Conservation (phyloP, 2,329 filamentous ascomycete species). For the Neopestalotiopsis sp. region DNA sequence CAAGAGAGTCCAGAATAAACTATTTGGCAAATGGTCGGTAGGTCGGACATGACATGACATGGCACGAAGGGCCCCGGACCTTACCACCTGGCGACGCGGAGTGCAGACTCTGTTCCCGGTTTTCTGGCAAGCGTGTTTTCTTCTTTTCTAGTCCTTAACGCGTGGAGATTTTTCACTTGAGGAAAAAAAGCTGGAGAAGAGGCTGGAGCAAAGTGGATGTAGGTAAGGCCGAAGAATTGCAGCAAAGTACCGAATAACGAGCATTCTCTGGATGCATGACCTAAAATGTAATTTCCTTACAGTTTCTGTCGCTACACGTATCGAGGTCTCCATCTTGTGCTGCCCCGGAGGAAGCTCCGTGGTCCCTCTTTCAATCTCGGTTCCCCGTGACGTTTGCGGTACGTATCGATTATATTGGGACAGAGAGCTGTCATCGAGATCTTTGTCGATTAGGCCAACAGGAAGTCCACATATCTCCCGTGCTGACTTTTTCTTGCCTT, state of each 20-base stretch:
- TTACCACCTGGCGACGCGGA: background rate
- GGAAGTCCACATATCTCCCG: background rate
- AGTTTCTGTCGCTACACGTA: too few relatives aligned
- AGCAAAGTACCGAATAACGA: too few relatives aligned
- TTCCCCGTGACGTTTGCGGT: background rate
- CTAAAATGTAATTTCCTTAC: too few relatives aligned
- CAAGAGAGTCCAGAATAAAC: too few relatives aligned
- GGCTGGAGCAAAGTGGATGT: too few relatives aligned
- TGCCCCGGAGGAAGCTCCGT: background rate
- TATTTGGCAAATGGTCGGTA: background rate
- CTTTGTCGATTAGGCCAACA: background rate
- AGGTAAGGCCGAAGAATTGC: too few relatives aligned
- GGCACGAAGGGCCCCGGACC: background rate
- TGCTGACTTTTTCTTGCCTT: background rate
- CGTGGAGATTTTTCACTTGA: too few relatives aligned
- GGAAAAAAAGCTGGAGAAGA: too few relatives aligned
- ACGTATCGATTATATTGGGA: constrained; percentile 2
- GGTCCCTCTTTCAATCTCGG: background rate
- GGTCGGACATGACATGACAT: background rate
- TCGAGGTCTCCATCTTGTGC: too few relatives aligned
- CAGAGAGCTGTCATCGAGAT: background rate
- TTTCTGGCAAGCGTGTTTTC: background rate
- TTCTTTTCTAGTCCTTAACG: background rate
- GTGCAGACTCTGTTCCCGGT: background rate
- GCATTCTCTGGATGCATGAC: too few relatives aligned